Base-by-base conservation (phyloP, 257 asterid genomes). In the Datura wrightii region DNA sequence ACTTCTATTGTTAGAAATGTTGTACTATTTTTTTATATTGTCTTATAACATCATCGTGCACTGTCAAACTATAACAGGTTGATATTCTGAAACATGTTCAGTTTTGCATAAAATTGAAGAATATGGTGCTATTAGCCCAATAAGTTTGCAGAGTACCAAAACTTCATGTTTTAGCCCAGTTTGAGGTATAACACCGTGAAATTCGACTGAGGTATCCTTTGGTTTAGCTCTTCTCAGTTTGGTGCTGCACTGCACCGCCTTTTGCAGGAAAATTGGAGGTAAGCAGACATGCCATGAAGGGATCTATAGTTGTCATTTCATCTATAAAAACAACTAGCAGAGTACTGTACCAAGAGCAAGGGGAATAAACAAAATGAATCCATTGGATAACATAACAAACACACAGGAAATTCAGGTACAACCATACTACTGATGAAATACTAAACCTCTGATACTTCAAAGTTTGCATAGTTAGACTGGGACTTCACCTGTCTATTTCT, bases 401-500 rank as follows among this genome's bases (percentile, higher is more conserved):
- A 76, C 62, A 52, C 62, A 52, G 65, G 24, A 74, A 50, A 46
- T 74, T 69, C 54, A 46, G 58, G 58, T 46, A 74, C 13, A 74
- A 76, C 63, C 44, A 50, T 76, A 34, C 59, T 74, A 74, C 55
- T 19, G 80, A 74, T 48, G 80, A 74, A 74, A 78, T 52, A 78
- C 46, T 52, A 52, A 52, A 78, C 42, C 8, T 78, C 46, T 78
- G 65, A 31, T 78, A 53, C 65, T 78, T 13, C 63, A 44, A 44
- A 72, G 56, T 72, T 5, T 72, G 80, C 56, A 78, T 31, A 78
- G 82, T 76, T 48, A 78, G 31, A 31, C 60, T 5, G 46, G 63
- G 48, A 78, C 4, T 36, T 82, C 79, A 90, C 92, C 92, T 88
- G 89, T 79, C 86, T 83, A 83, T 90, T 90, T 84, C 92, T 82